Percentiles rank a stretch among this genome's conserved stretches.
Evolutionary conservation across 1,284 basidiomycete genomes (phyloP).

Genomic region (Bjerkandera adusta): DNA sequence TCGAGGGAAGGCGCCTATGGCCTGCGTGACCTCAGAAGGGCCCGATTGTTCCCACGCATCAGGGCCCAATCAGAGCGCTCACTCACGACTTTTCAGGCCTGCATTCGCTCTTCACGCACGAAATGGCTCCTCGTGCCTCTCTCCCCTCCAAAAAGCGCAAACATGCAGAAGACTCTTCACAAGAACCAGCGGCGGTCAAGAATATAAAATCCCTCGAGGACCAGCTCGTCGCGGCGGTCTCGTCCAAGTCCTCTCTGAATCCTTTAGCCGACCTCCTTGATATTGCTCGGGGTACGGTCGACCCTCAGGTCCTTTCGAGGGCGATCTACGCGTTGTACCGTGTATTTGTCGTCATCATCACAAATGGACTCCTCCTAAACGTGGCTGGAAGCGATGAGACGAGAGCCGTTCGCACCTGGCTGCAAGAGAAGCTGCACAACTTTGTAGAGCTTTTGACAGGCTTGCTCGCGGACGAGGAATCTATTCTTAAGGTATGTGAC

Average conservation of each 20-base stretch:
- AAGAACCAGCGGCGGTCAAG: constrained; percentile 19
- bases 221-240: constrained; percentile 46
- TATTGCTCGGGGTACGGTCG: constrained; percentile 42
- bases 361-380: constrained; percentile 51
- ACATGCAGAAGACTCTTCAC: constrained; percentile 19
- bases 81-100: not conserved
- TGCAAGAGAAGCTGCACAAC: constrained; percentile 65
- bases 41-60: too few relatives aligned
- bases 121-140: constrained; percentile 32
- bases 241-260: constrained; percentile 68
- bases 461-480: constrained; percentile 73
- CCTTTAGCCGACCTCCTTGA: constrained; percentile 75
- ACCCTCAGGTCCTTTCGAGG: constrained; percentile 64
- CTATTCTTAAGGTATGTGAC: constrained; percentile 54
- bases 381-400: constrained; percentile 41
- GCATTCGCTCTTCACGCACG: not conserved
- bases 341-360: constrained; percentile 69
- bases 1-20: too few relatives aligned
- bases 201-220: constrained; percentile 50
- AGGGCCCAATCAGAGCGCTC: too few relatives aligned
- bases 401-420: constrained; percentile 72
- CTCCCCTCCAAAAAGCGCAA: constrained; percentile 61
- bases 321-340: constrained; percentile 83
- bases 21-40: too few relatives aligned
- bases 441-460: constrained; percentile 70